Conservation (phyloP, 2,329 filamentous ascomycete species). For the Aquanectria penicillioides region DNA sequence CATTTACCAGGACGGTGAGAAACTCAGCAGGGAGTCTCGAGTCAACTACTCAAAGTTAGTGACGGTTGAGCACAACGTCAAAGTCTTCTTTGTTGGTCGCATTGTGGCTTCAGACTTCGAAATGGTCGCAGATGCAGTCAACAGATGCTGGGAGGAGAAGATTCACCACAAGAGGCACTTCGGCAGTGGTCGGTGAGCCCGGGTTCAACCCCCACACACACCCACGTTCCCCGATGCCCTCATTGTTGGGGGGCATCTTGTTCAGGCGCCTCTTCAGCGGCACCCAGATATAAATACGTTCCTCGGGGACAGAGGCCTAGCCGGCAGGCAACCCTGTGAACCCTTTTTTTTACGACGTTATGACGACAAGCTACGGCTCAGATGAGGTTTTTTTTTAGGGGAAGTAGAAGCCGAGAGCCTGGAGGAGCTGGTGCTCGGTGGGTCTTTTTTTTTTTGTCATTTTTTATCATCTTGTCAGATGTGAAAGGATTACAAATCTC, state of each 20-base stretch:
- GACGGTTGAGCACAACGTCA: conserved; percentile 67
- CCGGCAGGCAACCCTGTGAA: conserved; percentile 31
- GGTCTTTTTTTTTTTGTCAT: too few species aligned
- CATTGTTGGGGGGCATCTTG: conserved; percentile 24
- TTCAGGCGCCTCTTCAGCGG: conserved; percentile 32
- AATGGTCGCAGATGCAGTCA: conserved; percentile 56
- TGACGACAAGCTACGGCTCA: conserved; percentile 14
- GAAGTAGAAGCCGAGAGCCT: neutral
- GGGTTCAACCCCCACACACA: conserved; percentile 26
- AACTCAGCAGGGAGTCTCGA: conserved; percentile 60
- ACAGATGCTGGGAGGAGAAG: conserved; percentile 61
- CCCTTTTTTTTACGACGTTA: conserved; percentile 31
- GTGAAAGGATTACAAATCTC: neutral
- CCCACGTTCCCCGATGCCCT: conserved; percentile 40
- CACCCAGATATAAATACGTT: conserved; percentile 46
- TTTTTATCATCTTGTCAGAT: neutral
- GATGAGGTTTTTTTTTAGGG: neutral
- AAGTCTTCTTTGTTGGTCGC: conserved; percentile 66
- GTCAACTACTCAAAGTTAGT: conserved; percentile 67
- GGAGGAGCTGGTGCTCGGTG: neutral
- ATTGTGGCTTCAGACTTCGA: conserved; percentile 53
- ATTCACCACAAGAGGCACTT: conserved; percentile 46
- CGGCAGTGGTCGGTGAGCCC: conserved; percentile 26
- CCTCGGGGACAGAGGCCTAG: conserved; percentile 31
- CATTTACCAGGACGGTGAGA: conserved; percentile 55